These are phyloP conservation scores for Pholiota molesta DNA, from an alignment of 768 basidiomycete species.

Conservation along the genomic window DNA sequence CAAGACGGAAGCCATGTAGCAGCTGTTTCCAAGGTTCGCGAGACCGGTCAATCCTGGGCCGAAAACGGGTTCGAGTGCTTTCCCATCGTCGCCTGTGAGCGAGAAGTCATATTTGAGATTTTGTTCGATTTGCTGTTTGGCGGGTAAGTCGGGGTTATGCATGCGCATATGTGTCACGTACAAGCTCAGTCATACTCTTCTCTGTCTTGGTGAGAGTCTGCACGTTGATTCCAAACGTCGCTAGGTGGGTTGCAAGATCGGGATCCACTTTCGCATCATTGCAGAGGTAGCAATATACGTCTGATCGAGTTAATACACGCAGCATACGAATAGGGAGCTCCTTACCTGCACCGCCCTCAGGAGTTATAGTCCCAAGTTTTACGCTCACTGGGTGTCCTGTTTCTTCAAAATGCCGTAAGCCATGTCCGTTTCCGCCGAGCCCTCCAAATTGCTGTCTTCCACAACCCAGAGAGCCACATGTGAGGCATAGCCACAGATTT, in stretches of 20 bases:
- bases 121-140: constrained; percentile 87
- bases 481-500: constrained; percentile 95
- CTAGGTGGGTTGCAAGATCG: constrained; percentile 70
- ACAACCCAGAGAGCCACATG: constrained; percentile 89
- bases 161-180: constrained; percentile 33
- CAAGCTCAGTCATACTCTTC: constrained; percentile 95
- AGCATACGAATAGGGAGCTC: neutral
- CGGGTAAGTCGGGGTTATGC: neutral
- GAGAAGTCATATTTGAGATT: constrained; percentile 96
- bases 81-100: constrained; percentile 83
- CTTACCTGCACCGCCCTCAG: constrained; percentile 88
- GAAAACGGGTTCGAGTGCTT: constrained; percentile 84
- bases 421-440: constrained; percentile 87
- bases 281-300: constrained; percentile 93
- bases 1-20: constrained; percentile 95
- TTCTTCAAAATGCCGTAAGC: constrained; percentile 72
- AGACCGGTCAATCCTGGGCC: constrained; percentile 91
- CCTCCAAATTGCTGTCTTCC: constrained; percentile 87
- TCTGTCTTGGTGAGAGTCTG: constrained; percentile 85
- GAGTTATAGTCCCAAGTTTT: constrained; percentile 95
- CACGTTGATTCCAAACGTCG: constrained; percentile 87
- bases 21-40: constrained; percentile 93
- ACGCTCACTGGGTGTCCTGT: constrained; percentile 83
- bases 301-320: constrained; percentile 37
- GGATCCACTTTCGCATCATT: constrained; percentile 84